Conservation (phyloP, 148 eudicot species). For the Tetragonia tetragonoides region DNA sequence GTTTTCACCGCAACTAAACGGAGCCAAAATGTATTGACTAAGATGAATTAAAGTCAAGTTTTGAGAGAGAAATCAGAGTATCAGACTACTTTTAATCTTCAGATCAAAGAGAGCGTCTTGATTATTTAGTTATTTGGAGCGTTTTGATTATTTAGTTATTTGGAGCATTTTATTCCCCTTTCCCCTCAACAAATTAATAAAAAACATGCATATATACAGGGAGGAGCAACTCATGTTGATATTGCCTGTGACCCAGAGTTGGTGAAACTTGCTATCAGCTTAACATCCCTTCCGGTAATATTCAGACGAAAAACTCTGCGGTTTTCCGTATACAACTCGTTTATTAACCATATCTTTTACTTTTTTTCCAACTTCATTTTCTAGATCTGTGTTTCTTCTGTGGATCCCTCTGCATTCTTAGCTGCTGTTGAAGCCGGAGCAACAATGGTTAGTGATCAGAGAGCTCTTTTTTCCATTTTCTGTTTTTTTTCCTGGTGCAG, state of each 20-base stretch:
- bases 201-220: constrained; percentile 46
- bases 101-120: too few species aligned
- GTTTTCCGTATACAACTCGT: too few species aligned
- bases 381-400: constrained; percentile 91
- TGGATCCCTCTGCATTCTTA: constrained; percentile 74
- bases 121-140: not conserved
- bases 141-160: not conserved
- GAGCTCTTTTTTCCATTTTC: not conserved
- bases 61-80: too few species aligned
- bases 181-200: not conserved
- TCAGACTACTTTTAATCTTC: too few species aligned
- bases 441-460: constrained; percentile 50
- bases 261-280: constrained; percentile 74
- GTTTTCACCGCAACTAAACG: too few species aligned
- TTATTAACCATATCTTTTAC: not conserved
- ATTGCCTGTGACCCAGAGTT: constrained; percentile 87
- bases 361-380: not conserved
- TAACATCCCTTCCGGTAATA: constrained; percentile 79
- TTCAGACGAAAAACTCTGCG: not conserved
- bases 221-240: constrained; percentile 95
- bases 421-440: constrained; percentile 95
- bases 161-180: not conserved
- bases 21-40: too few species aligned
- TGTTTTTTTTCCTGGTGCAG: too few species aligned
- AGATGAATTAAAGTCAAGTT: too few species aligned